Percentiles rank a stretch among this genome's conserved stretches.
These are phyloP conservation scores for Aspergillus wentii DNA, from an alignment of 495 filamentous ascomycete species.

Conservation along the genomic window DNA sequence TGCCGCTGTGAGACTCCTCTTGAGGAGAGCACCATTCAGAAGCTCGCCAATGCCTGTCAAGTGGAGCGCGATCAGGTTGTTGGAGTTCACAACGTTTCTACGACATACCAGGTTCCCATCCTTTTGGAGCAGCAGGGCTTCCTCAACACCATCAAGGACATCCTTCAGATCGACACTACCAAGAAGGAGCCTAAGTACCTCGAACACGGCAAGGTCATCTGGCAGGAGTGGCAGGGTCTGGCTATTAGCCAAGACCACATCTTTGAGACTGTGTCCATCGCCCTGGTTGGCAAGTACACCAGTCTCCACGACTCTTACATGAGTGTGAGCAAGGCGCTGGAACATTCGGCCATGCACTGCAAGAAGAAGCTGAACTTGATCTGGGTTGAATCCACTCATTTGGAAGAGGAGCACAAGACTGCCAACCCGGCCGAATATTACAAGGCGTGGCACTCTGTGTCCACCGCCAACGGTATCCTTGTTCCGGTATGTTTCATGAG, in stretches of 20 bases:
- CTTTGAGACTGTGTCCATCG: constrained; percentile 71
- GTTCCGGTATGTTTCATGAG: constrained; percentile 24
- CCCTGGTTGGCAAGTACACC: constrained; percentile 88
- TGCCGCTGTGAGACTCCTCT: constrained; percentile 80
- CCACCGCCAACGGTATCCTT: constrained; percentile 59
- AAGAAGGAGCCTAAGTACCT: constrained; percentile 39
- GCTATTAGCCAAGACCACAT: constrained; percentile 55
- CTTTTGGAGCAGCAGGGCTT: constrained; percentile 80
- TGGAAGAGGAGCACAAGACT: constrained; percentile 58
- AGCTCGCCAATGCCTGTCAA: constrained; percentile 85
- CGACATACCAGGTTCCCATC: constrained; percentile 88
- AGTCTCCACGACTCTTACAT: constrained; percentile 80
- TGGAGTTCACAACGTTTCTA: constrained; percentile 76
- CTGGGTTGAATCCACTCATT: constrained; percentile 78
- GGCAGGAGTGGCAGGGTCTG: constrained; percentile 70
- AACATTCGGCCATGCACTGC: constrained; percentile 88
- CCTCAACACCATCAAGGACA: constrained; percentile 51
- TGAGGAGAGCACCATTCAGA: constrained; percentile 68
- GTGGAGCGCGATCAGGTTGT: constrained; percentile 77
- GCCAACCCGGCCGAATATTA: constrained; percentile 69
- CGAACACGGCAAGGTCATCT: constrained; percentile 56
- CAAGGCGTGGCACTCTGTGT: constrained; percentile 81
- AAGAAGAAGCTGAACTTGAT: constrained; percentile 71
- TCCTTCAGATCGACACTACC: constrained; percentile 44
- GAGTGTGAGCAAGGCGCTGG: constrained; percentile 75